These are phyloP conservation scores for Amanita molliuscula DNA, from an alignment of 768 basidiomycete genomes.

Conservation along the genomic window DNA sequence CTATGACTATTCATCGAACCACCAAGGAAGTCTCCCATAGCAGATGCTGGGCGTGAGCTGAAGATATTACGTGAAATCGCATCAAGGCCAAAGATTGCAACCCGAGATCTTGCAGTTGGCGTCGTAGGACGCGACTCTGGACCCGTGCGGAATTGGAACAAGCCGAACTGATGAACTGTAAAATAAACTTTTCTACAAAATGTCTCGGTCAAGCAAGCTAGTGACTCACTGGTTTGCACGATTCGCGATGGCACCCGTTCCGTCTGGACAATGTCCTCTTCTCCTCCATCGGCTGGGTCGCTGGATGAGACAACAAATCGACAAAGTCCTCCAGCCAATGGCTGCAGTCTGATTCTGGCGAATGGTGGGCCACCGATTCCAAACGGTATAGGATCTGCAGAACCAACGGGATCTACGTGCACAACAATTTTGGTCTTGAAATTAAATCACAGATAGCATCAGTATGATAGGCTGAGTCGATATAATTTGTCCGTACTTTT, in stretches of 20 bases:
- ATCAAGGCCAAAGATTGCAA: slow-evolving; percentile 84
- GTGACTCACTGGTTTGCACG: slow-evolving; percentile 66
- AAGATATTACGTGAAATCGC: slow-evolving; percentile 87
- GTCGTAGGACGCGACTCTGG: slow-evolving; percentile 71
- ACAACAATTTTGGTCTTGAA: slow-evolving; percentile 77
- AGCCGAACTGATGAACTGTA: slow-evolving; percentile 76
- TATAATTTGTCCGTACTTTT: slow-evolving; percentile 45
- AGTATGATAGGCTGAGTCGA: slow-evolving; percentile 3
- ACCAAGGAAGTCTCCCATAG: slow-evolving; percentile 69
- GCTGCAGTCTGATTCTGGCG: slow-evolving; percentile 74
- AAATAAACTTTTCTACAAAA: slow-evolving; percentile 2
- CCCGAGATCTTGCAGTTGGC: slow-evolving; percentile 70
- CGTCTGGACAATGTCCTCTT: slow-evolving; percentile 79
- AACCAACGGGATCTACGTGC: slow-evolving; percentile 70
- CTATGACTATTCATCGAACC: slow-evolving; percentile 60
- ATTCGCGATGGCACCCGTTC: slow-evolving; percentile 64
- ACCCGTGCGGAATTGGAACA: slow-evolving; percentile 82
- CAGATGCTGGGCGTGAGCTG: slow-evolving; percentile 52
- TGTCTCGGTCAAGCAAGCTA: not conserved
- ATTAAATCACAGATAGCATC: not conserved
- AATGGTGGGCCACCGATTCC: slow-evolving; percentile 62
- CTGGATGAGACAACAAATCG: slow-evolving; percentile 70
- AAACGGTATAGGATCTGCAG: slow-evolving; percentile 71
- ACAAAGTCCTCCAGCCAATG: slow-evolving; percentile 74
- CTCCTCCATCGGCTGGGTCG: slow-evolving; percentile 61